Evolutionary conservation across 148 eudicot genomes (phyloP).

Genomic region (Rhododendron vialii): DNA sequence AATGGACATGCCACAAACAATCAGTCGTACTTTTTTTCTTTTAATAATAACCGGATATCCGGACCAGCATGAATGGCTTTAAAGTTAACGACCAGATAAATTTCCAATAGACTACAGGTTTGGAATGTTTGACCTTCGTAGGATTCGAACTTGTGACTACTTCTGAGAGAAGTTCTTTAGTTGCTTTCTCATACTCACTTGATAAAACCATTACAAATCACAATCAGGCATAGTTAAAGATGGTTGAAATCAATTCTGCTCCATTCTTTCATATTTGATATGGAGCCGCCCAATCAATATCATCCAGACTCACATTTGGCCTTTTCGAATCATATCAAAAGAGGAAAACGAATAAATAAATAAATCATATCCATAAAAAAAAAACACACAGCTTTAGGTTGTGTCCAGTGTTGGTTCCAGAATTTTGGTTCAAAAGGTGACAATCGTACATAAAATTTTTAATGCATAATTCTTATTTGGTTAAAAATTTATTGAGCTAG

Average conservation of each 20-base stretch:
- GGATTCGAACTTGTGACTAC: too few species aligned
- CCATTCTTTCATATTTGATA: neutral
- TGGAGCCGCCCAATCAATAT: neutral
- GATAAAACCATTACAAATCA: too few species aligned
- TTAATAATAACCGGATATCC: too few species aligned
- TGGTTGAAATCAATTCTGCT: neutral
- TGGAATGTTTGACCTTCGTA: neutral
- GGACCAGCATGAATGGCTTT: neutral
- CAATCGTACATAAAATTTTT: neutral
- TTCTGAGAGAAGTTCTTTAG: too few species aligned
- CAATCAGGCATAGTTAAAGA: neutral
- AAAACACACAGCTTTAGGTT: neutral
- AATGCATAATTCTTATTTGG: too few species aligned
- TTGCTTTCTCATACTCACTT: neutral
- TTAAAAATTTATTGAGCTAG: too few species aligned
- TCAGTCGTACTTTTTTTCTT: neutral
- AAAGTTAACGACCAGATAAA: too few species aligned
- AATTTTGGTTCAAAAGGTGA: neutral
- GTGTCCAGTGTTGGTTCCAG: neutral
- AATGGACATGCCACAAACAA: neutral
- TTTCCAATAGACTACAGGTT: too few species aligned
- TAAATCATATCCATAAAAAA: neutral
- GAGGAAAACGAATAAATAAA: neutral
- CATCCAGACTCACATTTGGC: neutral
- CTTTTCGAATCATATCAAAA: neutral